These are phyloP conservation scores for Friedmanniomyces simplex DNA, from an alignment of 495 filamentous ascomycete species.

Conservation along the genomic window DNA sequence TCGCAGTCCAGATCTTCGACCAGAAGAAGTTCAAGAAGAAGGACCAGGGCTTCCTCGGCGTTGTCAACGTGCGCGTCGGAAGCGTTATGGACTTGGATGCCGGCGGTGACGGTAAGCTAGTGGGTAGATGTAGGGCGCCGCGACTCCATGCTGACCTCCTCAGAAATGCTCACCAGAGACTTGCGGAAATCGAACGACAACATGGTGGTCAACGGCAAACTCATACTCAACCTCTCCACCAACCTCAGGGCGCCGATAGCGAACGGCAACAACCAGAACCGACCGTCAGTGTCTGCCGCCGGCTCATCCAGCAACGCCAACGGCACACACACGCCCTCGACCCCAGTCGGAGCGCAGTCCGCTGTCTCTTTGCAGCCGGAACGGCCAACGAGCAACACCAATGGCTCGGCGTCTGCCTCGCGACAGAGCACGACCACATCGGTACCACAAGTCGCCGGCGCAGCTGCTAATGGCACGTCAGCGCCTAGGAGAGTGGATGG, in stretches of 20 bases:
- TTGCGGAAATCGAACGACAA: constrained; percentile 98
- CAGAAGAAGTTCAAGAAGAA: constrained; percentile 99
- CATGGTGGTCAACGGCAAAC: constrained; percentile 90
- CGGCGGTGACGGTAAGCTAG: constrained; percentile 78
- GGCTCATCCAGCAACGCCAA: constrained; percentile 28
- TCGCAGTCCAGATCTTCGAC: constrained; percentile 96
- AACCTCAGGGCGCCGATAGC: constrained; percentile 55
- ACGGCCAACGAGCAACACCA: constrained; percentile 17
- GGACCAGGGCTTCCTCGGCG: constrained; percentile 95
- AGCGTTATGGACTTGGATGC: constrained; percentile 81
- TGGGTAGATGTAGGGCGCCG: neutral
- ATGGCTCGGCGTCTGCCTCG: neutral
- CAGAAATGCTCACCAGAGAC: constrained; percentile 95
- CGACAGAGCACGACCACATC: constrained; percentile 10
- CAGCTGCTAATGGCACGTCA: constrained; percentile 13
- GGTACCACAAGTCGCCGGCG: constrained; percentile 7
- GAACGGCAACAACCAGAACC: constrained; percentile 9
- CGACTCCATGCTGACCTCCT: constrained; percentile 1
- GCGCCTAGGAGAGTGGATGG: constrained; percentile 14
- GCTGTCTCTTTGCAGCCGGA: constrained; percentile 25
- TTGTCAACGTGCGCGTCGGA: constrained; percentile 92
- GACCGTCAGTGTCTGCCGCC: constrained; percentile 29
- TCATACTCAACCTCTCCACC: constrained; percentile 90
- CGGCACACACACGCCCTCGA: constrained; percentile 22
- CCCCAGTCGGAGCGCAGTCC: constrained; percentile 24